phyloP scores from a whole-genome alignment of 73 alveolate species.

The Uronychia setigera region DNA sequence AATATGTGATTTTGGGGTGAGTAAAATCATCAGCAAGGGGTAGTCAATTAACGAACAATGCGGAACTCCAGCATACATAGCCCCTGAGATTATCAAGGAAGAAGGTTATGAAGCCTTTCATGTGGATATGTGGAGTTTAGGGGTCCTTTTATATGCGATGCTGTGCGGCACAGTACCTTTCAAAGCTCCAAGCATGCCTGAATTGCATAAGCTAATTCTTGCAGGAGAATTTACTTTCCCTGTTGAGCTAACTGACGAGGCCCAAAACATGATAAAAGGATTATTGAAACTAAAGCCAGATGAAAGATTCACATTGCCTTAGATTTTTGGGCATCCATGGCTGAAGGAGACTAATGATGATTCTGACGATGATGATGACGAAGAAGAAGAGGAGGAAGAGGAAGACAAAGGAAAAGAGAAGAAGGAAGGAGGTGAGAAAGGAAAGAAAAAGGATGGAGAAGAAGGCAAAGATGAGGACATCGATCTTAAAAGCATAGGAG shows the following conservation, averaged over 20 bases:
- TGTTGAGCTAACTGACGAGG: conserved; percentile 70
- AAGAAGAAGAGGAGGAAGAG: conserved; percentile 49
- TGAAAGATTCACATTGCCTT: conserved; percentile 77
- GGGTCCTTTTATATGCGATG: conserved; percentile 62
- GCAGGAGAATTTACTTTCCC: conserved; percentile 67
- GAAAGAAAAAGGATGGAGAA: neutral
- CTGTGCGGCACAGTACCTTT: conserved; percentile 79
- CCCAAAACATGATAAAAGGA: conserved; percentile 69
- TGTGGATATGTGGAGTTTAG: conserved; percentile 86
- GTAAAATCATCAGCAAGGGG: conserved; percentile 74
- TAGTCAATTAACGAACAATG: conserved; percentile 74
- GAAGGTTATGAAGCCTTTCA: conserved; percentile 83
- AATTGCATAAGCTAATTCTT: conserved; percentile 76
- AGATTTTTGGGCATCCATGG: conserved; percentile 90
- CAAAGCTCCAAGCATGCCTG: conserved; percentile 82
- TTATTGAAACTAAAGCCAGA: conserved; percentile 76
- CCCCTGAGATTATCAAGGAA: conserved; percentile 85
- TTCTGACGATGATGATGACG: conserved; percentile 33
- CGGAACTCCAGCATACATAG: conserved; percentile 90
- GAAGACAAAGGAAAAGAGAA: neutral
- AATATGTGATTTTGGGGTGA: conserved; percentile 87
- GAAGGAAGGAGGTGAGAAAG: conserved; percentile 7
- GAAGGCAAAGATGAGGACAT: conserved; percentile 23
- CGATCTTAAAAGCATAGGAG: conserved; percentile 54
- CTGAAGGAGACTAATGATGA: conserved; percentile 59